Evolutionary conservation across 73 alveolate genomes (phyloP).

Genomic region (Symbiodinium pilosum): DNA sequence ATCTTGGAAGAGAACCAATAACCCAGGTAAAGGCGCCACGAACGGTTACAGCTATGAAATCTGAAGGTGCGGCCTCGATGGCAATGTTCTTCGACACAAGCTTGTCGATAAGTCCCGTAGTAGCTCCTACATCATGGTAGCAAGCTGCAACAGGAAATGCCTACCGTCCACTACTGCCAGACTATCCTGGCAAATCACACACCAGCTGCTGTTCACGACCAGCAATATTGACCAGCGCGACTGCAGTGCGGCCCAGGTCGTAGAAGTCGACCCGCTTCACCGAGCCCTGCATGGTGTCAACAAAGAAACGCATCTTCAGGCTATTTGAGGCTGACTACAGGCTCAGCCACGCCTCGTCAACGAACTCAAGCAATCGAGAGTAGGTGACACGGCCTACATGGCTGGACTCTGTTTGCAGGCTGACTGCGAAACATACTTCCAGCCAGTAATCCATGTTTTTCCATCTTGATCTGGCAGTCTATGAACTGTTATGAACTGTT

Average conservation of each 20-base stretch:
- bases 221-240: constrained; percentile 64
- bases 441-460: too few species aligned
- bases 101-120: constrained; percentile 54
- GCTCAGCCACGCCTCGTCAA: constrained; percentile 59
- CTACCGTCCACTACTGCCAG: too few species aligned
- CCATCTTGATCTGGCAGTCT: too few species aligned
- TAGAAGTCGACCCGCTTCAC: constrained; percentile 92
- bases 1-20: background rate
- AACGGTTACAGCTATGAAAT: too few species aligned
- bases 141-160: too few species aligned
- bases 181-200: constrained; percentile 55
- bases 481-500: too few species aligned
- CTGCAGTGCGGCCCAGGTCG: constrained; percentile 89
- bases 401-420: background rate
- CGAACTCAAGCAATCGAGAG: constrained; percentile 77
- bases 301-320: too few species aligned
- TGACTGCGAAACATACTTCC: too few species aligned
- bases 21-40: too few species aligned
- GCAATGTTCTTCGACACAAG: constrained; percentile 44
- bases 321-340: too few species aligned
- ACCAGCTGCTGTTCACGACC: constrained; percentile 87
- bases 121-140: too few species aligned
- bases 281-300: background rate
- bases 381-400: constrained; percentile 55
- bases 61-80: constrained; percentile 2